Conservation (phyloP, 305 asterid genomes). For the Nicotiana rustica region DNA sequence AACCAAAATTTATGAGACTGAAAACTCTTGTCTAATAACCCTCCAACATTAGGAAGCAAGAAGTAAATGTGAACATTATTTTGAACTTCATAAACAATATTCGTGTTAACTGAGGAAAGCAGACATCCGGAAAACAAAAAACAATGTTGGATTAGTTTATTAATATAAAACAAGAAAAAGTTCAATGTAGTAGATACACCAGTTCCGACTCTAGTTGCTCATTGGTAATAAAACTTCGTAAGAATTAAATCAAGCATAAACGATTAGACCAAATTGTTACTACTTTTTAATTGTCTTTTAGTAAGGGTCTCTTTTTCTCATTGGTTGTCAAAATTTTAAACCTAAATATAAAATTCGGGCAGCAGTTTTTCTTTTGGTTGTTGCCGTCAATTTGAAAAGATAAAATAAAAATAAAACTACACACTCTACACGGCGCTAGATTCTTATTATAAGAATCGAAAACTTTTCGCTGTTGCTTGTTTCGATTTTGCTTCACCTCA, state of each 20-base stretch:
- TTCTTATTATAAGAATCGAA: background rate
- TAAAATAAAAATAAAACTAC: background rate
- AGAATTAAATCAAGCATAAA: background rate
- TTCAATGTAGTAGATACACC: background rate
- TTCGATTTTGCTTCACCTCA: background rate
- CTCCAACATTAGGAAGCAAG: background rate
- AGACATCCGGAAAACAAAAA: background rate
- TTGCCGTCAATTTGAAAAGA: conserved; percentile 23
- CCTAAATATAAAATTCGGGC: background rate
- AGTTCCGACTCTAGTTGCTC: background rate
- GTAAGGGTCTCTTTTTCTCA: background rate
- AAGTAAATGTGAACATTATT: background rate
- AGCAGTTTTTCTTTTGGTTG: background rate
- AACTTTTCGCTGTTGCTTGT: background rate
- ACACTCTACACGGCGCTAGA: background rate
- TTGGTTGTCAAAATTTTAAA: background rate
- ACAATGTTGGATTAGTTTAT: background rate
- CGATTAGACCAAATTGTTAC: background rate
- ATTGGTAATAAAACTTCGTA: background rate
- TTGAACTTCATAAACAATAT: background rate
- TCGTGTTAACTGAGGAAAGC: background rate
- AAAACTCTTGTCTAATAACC: background rate
- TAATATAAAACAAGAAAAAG: background rate
- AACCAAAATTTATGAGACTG: background rate
- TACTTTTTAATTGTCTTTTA: background rate